Conservation (phyloP, 768 basidiomycete species). For the Lactarius hatsudake region DNA sequence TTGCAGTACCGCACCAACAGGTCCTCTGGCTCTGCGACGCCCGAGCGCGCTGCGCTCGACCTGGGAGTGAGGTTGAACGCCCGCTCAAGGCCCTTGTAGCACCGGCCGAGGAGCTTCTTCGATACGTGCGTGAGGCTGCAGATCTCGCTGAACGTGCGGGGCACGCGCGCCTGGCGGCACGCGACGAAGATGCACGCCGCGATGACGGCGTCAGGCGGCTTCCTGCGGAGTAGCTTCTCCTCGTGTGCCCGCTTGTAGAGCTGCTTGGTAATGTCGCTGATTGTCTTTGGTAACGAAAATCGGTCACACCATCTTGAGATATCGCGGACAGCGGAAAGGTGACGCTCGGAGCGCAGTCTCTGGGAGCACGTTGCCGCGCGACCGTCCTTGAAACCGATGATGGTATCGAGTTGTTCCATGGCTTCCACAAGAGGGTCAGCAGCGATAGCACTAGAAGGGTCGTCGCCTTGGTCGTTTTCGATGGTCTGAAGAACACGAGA, state of each 20-base stretch:
- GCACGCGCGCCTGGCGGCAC: constrained; percentile 90
- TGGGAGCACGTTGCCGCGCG: constrained; percentile 84
- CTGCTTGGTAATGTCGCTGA: constrained; percentile 95
- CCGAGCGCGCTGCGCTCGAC: constrained; percentile 49
- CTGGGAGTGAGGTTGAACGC: constrained; percentile 85
- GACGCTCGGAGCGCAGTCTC: constrained; percentile 76
- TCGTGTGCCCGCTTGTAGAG: constrained; percentile 98
- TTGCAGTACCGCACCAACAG: constrained; percentile 91
- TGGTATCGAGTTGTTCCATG: constrained; percentile 90
- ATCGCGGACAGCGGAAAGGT: constrained; percentile 85
- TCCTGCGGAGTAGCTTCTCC: constrained; percentile 88
- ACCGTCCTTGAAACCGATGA: constrained; percentile 94
- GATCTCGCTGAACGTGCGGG: constrained; percentile 93
- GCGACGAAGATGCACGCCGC: constrained; percentile 99
- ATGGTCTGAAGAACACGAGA: constrained; percentile 67
- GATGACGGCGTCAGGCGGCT: constrained; percentile 88
- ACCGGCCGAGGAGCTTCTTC: constrained; percentile 94
- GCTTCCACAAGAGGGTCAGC: constrained; percentile 96
- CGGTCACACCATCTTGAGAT: constrained; percentile 94
- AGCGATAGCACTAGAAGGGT: constrained; percentile 98
- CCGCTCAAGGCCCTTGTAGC: constrained; percentile 84
- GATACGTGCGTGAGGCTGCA: constrained; percentile 90
- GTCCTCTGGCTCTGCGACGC: constrained; percentile 70
- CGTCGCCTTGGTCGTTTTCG: constrained; percentile 98
- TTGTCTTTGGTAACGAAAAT: constrained; percentile 89